Evolutionary conservation across 192 early-diverging fungal genomes (phyloP), one percentile per base, ranked within the genome.

Genomic region (Entophlyctis helioformis): DNA sequence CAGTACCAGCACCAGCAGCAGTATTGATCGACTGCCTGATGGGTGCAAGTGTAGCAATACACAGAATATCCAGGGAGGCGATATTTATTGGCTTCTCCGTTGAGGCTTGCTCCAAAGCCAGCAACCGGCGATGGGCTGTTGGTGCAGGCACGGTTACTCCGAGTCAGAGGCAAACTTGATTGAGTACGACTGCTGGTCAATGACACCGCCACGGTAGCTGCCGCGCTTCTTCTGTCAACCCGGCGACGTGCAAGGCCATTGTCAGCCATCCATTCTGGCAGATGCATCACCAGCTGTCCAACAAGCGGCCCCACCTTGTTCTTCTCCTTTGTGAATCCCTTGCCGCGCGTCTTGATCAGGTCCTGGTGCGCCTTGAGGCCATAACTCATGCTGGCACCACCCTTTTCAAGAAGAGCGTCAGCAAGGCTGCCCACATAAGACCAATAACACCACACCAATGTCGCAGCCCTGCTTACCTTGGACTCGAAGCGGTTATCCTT

Each of bases 301-400:
- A 19, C 22, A 12, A 28, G 27, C 0, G 18, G n/a, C 10, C 7
- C 2, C 50, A 56, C 53, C 60, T 96, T 96, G 49, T 86, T 88
- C 78, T 98, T 98, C 55, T 95, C 91, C 11, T 82, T 82, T 31
- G 87, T 78, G 74, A 98, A 98, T 21, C 80, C 78, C 65, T 90
- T 89, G 35, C 95, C 95, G 25, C 82, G 69, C 13, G 82, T 89
- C 35, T 84, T 81, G 45, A 91, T 83, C 51, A 98, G 72, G 44
- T 98, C 95, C 62, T 74, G 70, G 56, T 96, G 82, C 12, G 95
- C 95, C 54, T 86, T 93, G 65, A 83, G 74, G 16, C 95, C 95
- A 65, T 93, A 98, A 39, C 80, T 71, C 26, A 38, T 58, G 8
- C 69, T 71, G 16, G 74, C 71, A 2, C 82, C 77, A 53, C 59